phyloP scores from a whole-genome alignment of 2,329 filamentous ascomycete species.

The Fusarium euwallaceae region DNA sequence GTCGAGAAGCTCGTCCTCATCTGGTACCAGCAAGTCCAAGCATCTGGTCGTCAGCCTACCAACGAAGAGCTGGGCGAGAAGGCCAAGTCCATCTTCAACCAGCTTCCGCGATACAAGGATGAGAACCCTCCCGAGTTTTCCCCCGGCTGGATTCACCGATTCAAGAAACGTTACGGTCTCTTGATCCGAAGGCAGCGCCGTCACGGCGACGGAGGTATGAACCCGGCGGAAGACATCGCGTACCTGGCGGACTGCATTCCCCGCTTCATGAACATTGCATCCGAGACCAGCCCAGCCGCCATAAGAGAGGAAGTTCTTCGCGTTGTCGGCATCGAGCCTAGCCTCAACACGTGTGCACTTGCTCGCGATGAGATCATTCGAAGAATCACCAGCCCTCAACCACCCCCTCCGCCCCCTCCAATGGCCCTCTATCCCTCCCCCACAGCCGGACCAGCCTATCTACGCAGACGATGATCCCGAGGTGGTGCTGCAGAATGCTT shows the following conservation, averaged over 20 bases:
- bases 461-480: slow-evolving; percentile 69
- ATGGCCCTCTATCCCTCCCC: slow-evolving; percentile 47
- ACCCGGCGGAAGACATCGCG: slow-evolving; percentile 67
- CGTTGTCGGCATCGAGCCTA: slow-evolving; percentile 67
- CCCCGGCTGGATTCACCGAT: slow-evolving; percentile 74
- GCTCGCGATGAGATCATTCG: slow-evolving; percentile 71
- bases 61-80: slow-evolving; percentile 74
- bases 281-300: slow-evolving; percentile 70
- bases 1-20: slow-evolving; percentile 70
- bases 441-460: slow-evolving; percentile 54
- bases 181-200: slow-evolving; percentile 69
- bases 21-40: slow-evolving; percentile 67
- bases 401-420: slow-evolving; percentile 42
- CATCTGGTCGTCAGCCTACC: slow-evolving; percentile 68
- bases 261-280: slow-evolving; percentile 68
- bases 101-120: slow-evolving; percentile 71
- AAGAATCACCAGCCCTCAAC: slow-evolving; percentile 45
- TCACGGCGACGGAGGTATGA: slow-evolving; percentile 60
- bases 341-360: slow-evolving; percentile 66
- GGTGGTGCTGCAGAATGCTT: slow-evolving; percentile 69
- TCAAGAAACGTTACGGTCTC: slow-evolving; percentile 73
- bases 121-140: slow-evolving; percentile 73
- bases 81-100: slow-evolving; percentile 70
- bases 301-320: slow-evolving; percentile 70
- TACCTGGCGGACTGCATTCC: slow-evolving; percentile 73